Base-by-base conservation (phyloP, 140 eudicot species). In the Erigeron philadelphicus region DNA sequence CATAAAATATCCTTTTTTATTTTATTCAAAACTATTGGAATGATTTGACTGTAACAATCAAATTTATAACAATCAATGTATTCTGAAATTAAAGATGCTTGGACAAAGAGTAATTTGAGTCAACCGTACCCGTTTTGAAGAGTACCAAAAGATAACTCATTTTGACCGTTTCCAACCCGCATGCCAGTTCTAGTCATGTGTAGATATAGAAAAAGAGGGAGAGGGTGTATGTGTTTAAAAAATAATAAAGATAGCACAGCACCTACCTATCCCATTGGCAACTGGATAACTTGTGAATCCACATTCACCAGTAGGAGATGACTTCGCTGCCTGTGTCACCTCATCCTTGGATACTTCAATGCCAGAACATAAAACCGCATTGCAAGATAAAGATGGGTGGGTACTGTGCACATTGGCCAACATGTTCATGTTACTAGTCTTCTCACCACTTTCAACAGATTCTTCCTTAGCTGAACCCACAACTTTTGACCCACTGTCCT, bases 331-430 rank as follows among this genome's bases (percentile, higher is more conserved):
- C 72, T 89, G 96, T 55, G 83, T 83, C 35, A 93, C 90, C 78
- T 89, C 99, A 74, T 89, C 97, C 70, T 87, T 93, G 17, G 94
- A 87, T 56, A 77, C 90, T 80, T 93, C 98, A 19, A 15, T 19
- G 13, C 67, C 67, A 61, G 67, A 61, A 40, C 5, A 61, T 40
- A 61, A 17, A 61, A 61, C 67, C 50, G 67, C 67, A 61, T 61
- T 61, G 67, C 67, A 61, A 40, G 67, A 61, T 38, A 61, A 25
- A 40, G 67, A 61, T 7, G 49, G 67, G 45, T 61, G 49, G 9
- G 49, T 1, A 40, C 67, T 61, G 7, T 15, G 67, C 67, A 38
- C 67, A 53, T 53, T 53, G 18, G 59, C 64, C 11, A 23, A 11
- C 16, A 58, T 58, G 42, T 58, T 58, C 64, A 58, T 58, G 16